A percentile compares a stretch with the other conserved stretches of the same genome.
Evolutionary conservation across 441 rosid species (phyloP).

Genomic region (Breynia disticha): DNA sequence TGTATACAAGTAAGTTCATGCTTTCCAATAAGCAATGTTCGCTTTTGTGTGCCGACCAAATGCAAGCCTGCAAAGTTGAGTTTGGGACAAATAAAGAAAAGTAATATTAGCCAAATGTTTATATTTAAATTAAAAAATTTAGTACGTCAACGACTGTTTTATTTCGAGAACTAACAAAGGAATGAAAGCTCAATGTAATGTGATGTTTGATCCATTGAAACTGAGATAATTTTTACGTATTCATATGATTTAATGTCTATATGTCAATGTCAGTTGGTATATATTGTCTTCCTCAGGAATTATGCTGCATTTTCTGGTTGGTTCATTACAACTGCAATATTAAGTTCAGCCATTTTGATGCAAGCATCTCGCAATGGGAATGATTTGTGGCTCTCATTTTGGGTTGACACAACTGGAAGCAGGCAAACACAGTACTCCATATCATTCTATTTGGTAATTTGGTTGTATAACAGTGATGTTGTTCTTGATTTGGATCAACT

Average conservation of each 20-base stretch:
- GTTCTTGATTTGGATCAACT: background rate
- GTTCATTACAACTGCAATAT: conserved; percentile 53
- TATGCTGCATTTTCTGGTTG: conserved; percentile 80
- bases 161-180: no score
- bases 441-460: conserved; percentile 74
- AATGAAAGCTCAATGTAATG: no score
- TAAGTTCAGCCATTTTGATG: conserved; percentile 79
- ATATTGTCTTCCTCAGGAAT: conserved; percentile 33
- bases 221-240: no score
- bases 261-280: background rate
- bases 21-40: background rate
- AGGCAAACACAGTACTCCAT: conserved; percentile 41
- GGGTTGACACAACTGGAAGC: conserved; percentile 76
- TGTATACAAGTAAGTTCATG: conserved; percentile 59
- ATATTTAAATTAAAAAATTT: no score
- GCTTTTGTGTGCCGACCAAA: no score
- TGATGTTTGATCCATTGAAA: no score
- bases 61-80: no score
- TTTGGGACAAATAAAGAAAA: no score
- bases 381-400: conserved; percentile 91
- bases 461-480: background rate
- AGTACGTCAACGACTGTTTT: no score
- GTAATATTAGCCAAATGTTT: no score
- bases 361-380: conserved; percentile 96
- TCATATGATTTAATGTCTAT: no score